Percentiles rank a stretch among this genome's conserved stretches.
phyloP scores from a whole-genome alignment of 768 basidiomycete species.

The Lactarius quietus region DNA sequence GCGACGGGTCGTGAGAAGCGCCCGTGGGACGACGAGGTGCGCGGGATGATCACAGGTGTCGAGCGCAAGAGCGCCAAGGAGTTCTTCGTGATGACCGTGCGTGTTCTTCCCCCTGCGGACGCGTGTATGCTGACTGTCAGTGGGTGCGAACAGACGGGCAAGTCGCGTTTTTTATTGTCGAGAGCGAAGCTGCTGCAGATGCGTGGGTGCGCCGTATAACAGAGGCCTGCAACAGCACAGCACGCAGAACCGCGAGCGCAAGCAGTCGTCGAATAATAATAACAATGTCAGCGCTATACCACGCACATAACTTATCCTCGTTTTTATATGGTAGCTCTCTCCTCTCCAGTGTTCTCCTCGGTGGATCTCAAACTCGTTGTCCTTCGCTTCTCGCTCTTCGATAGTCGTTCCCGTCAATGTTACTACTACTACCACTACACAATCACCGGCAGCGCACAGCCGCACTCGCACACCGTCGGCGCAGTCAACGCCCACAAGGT shows the following conservation, averaged over 20 bases:
- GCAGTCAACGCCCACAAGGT: background rate
- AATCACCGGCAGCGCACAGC: background rate
- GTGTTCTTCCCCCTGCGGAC: conserved; percentile 26
- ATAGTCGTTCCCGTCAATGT: background rate
- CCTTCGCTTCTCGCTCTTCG: background rate
- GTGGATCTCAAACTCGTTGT: background rate
- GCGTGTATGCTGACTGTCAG: background rate
- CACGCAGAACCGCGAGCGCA: conserved; percentile 14
- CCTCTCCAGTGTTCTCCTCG: background rate
- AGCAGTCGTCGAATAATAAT: conserved; percentile 2
- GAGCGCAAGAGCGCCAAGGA: conserved; percentile 54
- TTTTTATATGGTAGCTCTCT: conserved; percentile 14
- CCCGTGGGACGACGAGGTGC: conserved; percentile 27
- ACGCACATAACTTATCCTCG: conserved; percentile 23
- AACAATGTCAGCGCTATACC: conserved; percentile 15
- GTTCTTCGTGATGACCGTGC: conserved; percentile 59
- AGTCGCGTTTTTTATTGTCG: conserved; percentile 24
- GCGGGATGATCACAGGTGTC: conserved; percentile 43
- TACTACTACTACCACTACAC: background rate
- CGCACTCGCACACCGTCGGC: background rate
- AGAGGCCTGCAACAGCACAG: conserved; percentile 13
- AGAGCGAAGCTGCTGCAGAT: conserved; percentile 17
- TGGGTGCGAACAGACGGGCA: conserved; percentile 19
- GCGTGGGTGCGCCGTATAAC: conserved; percentile 23
- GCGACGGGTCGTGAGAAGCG: conserved; percentile 63